Evolutionary conservation across 2,329 filamentous ascomycete species (phyloP), one percentile per base, ranked within the genome.

Genomic region (Didymella glomerata): DNA sequence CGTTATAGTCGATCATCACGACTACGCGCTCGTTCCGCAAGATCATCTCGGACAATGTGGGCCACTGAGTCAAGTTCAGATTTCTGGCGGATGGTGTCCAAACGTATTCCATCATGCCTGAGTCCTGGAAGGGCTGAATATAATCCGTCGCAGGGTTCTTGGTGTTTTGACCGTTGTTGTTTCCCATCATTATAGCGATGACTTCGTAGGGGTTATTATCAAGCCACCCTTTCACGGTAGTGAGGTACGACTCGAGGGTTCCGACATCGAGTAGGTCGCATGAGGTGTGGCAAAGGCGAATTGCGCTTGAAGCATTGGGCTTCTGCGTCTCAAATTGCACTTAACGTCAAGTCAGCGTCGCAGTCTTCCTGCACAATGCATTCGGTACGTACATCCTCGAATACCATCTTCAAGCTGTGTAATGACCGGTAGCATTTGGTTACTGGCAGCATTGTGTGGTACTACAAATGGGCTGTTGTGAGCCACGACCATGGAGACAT

Each of bases 231-330:
- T 82, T 83, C 13, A 97, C 90, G 0, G 81, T 83, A 7, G 81
- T 81, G 32, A 97, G 86, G 80, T 92, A 95, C 42, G 85, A 80
- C 53, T 89, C 86, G 49, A 95, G 89, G 8, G 90, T 88, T 0
- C 94, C 93, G 2, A 86, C 91, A 67, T 97, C 89, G 30, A 97
- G 85, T 3, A 97, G 80, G 65, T 92, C 86, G 78, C 93, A 97
- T 45, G 85, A 88, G 1, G 90, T 91, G 76, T 97, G 93, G 77
- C 93, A 97, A 69, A 95, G 92, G 2, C 63, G 66, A 11, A 74
- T 64, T 73, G 90, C 88, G 48, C 88, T 76, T 0, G 84, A 85
- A 22, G 78, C 78, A 65, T 88, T 86, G 27, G 80, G 73, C 34
- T 77, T 78, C 60, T 88, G 86, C 0, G 82, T 82, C 73, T 88